A percentile compares a stretch with the other conserved stretches of the same genome.
Evolutionary conservation across 345 rosid genomes (phyloP).

Genomic region (Hibiscus tridactylites): DNA sequence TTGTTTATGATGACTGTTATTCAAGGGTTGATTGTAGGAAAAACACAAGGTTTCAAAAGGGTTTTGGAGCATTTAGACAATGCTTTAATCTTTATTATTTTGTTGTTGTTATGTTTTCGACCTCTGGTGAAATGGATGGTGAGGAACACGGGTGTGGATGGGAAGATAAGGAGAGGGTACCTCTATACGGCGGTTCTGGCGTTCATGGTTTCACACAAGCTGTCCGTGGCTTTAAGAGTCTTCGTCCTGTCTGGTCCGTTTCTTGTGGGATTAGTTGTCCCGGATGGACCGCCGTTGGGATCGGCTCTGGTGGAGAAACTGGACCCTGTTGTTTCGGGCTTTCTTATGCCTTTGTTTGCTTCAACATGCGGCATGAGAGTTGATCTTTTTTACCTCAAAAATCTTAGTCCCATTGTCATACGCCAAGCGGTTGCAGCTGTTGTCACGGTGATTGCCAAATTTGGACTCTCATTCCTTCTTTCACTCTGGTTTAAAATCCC

Average conservation of each 20-base stretch:
- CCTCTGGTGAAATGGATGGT: slow-evolving; percentile 32
- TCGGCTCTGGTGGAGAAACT: slow-evolving; percentile 27
- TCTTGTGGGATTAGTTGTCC: slow-evolving; percentile 23
- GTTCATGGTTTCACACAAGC: neutral
- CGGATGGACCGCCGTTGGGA: slow-evolving; percentile 27
- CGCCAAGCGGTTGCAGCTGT: neutral
- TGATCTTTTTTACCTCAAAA: neutral
- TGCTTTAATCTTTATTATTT: neutral
- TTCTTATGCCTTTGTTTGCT: slow-evolving; percentile 30
- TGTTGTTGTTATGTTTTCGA: neutral
- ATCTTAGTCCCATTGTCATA: rapidly evolving
- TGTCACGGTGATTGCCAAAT: neutral
- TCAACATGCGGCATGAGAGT: slow-evolving; percentile 22
- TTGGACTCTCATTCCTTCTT: neutral
- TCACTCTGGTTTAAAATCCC: neutral
- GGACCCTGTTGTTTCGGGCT: slow-evolving; percentile 20
- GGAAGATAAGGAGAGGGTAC: slow-evolving; percentile 9
- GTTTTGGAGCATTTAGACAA: neutral
- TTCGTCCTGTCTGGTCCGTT: slow-evolving; percentile 17
- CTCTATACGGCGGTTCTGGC: slow-evolving; percentile 6
- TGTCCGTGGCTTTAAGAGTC: neutral
- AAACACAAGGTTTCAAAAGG: neutral
- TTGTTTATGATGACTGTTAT: neutral
- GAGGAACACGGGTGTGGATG: slow-evolving; percentile 26
- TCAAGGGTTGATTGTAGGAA: neutral